These are phyloP conservation scores for Trichoderma afroharzianum DNA, from an alignment of 2,329 filamentous ascomycete genomes.

Conservation along the genomic window DNA sequence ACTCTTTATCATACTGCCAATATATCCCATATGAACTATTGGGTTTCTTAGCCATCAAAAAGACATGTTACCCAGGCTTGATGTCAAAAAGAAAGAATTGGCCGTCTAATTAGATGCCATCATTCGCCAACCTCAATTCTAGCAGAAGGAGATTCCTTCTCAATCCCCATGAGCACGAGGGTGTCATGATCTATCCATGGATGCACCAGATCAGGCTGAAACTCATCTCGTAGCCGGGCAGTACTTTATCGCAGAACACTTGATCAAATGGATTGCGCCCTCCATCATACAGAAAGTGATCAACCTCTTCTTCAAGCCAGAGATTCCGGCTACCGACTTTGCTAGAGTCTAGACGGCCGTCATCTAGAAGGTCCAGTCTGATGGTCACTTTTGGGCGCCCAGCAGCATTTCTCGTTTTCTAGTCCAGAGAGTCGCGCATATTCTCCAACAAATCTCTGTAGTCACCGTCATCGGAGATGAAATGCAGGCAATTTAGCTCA, in stretches of 20 bases:
- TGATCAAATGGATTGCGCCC: background rate
- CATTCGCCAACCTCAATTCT: background rate
- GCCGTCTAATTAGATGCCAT: background rate
- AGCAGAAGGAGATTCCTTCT: background rate
- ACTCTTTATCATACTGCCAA: background rate
- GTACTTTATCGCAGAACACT: background rate
- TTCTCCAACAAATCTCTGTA: background rate
- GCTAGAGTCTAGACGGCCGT: background rate
- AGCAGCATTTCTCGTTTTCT: background rate
- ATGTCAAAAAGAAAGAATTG: background rate
- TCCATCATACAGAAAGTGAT: background rate
- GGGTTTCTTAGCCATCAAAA: background rate
- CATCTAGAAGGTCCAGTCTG: background rate
- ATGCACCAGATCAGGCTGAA: background rate
- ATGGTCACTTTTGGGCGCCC: background rate
- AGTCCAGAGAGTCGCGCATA: background rate
- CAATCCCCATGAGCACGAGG: background rate
- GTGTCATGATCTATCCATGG: background rate
- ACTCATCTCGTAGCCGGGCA: background rate
- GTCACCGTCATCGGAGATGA: fast-evolving
- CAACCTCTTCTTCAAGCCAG: background rate
- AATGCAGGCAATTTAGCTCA: background rate
- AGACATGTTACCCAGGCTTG: background rate
- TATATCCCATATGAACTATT: background rate
- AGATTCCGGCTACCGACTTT: background rate